Evolutionary conservation across 2,329 filamentous ascomycete genomes (phyloP).

Genomic region (Nemania serpens): DNA sequence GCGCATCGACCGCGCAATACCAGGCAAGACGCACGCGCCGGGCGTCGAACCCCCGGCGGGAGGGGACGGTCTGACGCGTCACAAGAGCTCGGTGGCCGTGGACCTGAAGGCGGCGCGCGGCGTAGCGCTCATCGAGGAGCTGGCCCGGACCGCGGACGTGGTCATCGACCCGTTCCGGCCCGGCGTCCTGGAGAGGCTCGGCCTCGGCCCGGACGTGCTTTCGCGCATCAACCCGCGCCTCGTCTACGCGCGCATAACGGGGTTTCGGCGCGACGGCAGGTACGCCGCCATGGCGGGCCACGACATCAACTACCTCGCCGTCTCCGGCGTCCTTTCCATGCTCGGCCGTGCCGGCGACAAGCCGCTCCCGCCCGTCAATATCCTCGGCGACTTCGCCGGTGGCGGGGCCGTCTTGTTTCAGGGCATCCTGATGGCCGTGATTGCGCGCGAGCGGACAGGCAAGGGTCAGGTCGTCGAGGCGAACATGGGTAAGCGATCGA

Average conservation of each 20-base stretch:
- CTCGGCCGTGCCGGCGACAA: conserved; percentile 72
- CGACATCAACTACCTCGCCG: conserved; percentile 95
- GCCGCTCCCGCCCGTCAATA: conserved; percentile 80
- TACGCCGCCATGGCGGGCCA: conserved; percentile 91
- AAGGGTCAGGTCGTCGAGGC: conserved; percentile 88
- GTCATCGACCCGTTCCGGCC: conserved; percentile 94
- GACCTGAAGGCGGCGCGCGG: conserved; percentile 74
- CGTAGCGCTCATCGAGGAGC: conserved; percentile 65
- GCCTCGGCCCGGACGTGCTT: conserved; percentile 73
- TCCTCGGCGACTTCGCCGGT: conserved; percentile 89
- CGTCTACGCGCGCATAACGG: conserved; percentile 84
- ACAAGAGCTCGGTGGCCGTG: conserved; percentile 79
- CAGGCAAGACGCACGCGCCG: conserved; percentile 45
- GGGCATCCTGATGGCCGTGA: conserved; percentile 79
- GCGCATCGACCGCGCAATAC: conserved; percentile 74
- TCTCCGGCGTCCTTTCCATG: conserved; percentile 77
- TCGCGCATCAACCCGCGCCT: conserved; percentile 71
- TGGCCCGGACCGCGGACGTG: conserved; percentile 71
- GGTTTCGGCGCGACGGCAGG: conserved; percentile 84
- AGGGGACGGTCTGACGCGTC: conserved; percentile 75
- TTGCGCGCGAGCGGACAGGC: conserved; percentile 67
- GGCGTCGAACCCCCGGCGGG: conserved; percentile 50
- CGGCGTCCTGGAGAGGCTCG: conserved; percentile 83
- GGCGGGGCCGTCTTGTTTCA: conserved; percentile 82
- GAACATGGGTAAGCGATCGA: conserved; percentile 66